Evolutionary conservation across 441 rosid species (phyloP), one percentile per base, ranked within the genome.

Genomic region (Rhodomyrtus psidioides): DNA sequence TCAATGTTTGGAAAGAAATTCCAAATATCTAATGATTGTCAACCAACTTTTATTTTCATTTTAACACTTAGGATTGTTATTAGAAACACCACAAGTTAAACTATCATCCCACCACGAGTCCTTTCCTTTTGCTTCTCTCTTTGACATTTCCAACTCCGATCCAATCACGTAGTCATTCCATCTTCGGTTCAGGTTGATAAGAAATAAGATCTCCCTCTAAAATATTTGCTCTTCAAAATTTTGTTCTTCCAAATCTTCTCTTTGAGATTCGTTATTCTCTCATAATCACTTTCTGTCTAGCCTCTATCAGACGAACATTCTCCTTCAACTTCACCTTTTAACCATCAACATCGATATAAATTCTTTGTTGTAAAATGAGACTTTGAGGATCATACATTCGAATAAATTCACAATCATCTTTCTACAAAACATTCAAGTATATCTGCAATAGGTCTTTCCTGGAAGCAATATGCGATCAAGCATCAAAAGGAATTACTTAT

Each of bases 371-470:
- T 55, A 10, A 55, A 8, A 42, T 55, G 57, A 4, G 10, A 55
- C 26, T 55, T 21, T 55, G 5, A 8, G 4, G 26, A 55, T 55
- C 26, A 55, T 55, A 9, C 28, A 1, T 58, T 58, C 8, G 0
- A n/a, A 13, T 58, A n/a, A n/a, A 58, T 58, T 16, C 62, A n/a
- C 62, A 58, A 58, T 58, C 17, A 58, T 58, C 30, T 58, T 58
- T 7, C 62, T 6, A n/a, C 13, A 5, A 58, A 58, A 58, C 28
- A 58, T n/a, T 58, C n/a, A 14, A 57, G 3, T n/a, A 5, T 58
- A 30, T n/a, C 1, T 12, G 0, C 1, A n/a, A 0, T 58, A 58
- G 16, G 16, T 58, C 62, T n/a, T 12, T 57, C 12, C 26, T 55
- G 12, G 58, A 55, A 21, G 58, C 58, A 55, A 55, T 55, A n/a